Evolutionary conservation across 2,329 filamentous ascomycete species (phyloP).

Genomic region (Diaporthe citrichinensis): DNA sequence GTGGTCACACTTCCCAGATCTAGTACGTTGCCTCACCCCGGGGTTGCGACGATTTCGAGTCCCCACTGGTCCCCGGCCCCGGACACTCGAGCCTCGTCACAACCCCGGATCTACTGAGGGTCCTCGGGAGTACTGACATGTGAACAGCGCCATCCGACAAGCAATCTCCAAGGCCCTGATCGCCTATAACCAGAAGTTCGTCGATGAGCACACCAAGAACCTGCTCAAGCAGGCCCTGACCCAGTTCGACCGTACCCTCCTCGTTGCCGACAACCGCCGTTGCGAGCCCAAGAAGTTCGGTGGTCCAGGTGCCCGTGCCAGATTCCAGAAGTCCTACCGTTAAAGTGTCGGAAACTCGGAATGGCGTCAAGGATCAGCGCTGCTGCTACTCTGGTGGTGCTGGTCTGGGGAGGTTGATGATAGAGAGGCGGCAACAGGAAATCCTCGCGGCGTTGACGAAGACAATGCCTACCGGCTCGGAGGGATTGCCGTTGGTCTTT

Average conservation of each 20-base stretch:
- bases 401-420: constrained; percentile 42
- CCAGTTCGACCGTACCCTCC: constrained; percentile 78
- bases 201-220: constrained; percentile 99
- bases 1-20: constrained; percentile 97
- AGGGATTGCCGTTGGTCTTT: constrained; percentile 41
- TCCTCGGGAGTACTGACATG: constrained; percentile 32
- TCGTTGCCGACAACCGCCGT: constrained; percentile 99
- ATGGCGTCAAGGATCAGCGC: constrained; percentile 41
- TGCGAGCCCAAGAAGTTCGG: constrained; percentile 99
- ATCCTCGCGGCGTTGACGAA: constrained; percentile 38
- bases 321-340: constrained; percentile 99
- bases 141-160: constrained; percentile 85
- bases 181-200: constrained; percentile 84
- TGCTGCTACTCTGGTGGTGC: constrained; percentile 48
- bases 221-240: constrained; percentile 97
- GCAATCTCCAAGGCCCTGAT: constrained; percentile 98
- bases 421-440: constrained; percentile 37
- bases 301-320: constrained; percentile 92
- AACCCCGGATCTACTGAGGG: not conserved
- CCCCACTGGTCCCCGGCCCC: not conserved
- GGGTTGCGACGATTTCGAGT: not conserved
- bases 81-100: not conserved
- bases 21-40: constrained; percentile 54
- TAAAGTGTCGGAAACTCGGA: constrained; percentile 64
- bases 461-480: constrained; percentile 34